Conservation (phyloP, 495 filamentous ascomycete genomes). For the Durotheca rogersii region DNA sequence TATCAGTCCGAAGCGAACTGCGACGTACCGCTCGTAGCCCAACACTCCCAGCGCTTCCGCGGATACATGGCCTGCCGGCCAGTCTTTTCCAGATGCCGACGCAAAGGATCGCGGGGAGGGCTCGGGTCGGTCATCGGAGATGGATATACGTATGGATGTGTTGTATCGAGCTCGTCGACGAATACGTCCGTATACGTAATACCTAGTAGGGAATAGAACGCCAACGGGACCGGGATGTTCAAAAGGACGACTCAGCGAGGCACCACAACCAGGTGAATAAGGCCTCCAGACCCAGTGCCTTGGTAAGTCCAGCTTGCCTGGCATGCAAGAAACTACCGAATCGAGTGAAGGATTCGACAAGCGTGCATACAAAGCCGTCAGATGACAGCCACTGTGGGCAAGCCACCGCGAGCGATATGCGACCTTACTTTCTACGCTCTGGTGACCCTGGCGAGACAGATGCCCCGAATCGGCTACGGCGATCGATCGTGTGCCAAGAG, state of each 20-base stretch:
- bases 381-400: slow-evolving; percentile 10
- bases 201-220: slow-evolving; percentile 6
- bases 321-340: slow-evolving; percentile 6
- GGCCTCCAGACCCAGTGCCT: slow-evolving; percentile 19
- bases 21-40: too few relatives aligned
- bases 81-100: too few relatives aligned
- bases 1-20: slow-evolving; percentile 4
- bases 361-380: slow-evolving; percentile 4
- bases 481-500: slow-evolving; percentile 19
- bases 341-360: slow-evolving; percentile 1
- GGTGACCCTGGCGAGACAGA: slow-evolving; percentile 13
- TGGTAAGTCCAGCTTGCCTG: slow-evolving; percentile 17
- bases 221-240: slow-evolving; percentile 1
- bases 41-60: slow-evolving; percentile 8
- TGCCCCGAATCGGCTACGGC: slow-evolving; percentile 9
- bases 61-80: too few relatives aligned
- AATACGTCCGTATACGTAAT: too few relatives aligned
- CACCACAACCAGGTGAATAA: slow-evolving; percentile 8
- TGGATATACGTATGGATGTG: too few relatives aligned
- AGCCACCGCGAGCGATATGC: background rate
- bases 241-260: background rate
- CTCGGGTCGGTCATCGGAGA: too few relatives aligned
- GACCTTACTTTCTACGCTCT: slow-evolving; percentile 9
- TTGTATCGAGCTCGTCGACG: too few relatives aligned
- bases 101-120: too few relatives aligned